Conservation (phyloP, 768 basidiomycete genomes). For the Chlorophyllum brunneum region DNA sequence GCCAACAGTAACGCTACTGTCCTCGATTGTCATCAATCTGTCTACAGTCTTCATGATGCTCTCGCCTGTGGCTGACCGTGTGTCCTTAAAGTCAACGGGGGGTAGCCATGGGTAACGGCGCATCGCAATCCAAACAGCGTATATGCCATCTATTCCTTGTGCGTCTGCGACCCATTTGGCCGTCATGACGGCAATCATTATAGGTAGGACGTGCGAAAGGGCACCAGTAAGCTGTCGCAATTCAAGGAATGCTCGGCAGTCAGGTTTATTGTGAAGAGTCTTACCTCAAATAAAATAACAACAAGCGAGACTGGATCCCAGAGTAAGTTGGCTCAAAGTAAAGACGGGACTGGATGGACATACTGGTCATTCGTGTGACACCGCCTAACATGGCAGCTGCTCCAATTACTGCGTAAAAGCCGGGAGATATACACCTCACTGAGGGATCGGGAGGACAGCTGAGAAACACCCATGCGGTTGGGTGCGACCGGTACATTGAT, state of each 20-base stretch:
- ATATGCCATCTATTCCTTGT: slow-evolving; percentile 65
- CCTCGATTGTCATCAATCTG: slow-evolving; percentile 49
- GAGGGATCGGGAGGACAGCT: slow-evolving; percentile 72
- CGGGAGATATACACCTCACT: slow-evolving; percentile 65
- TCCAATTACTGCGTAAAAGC: slow-evolving; percentile 75
- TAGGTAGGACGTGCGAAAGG: slow-evolving; percentile 75
- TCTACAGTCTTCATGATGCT: slow-evolving; percentile 54
- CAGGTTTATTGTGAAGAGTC: not conserved
- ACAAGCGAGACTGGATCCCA: slow-evolving; percentile 60
- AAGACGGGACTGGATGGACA: slow-evolving; percentile 18
- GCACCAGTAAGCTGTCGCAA: slow-evolving; percentile 63
- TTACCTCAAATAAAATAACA: slow-evolving; percentile 71
- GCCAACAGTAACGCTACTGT: slow-evolving; percentile 40
- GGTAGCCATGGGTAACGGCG: slow-evolving; percentile 69
- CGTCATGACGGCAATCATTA: slow-evolving; percentile 77
- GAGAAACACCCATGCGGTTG: slow-evolving; percentile 64
- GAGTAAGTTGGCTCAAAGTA: slow-evolving; percentile 5
- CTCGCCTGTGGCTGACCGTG: slow-evolving; percentile 53
- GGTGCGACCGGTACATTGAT: slow-evolving; percentile 61
- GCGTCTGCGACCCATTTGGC: slow-evolving; percentile 78
- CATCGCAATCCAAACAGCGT: slow-evolving; percentile 70
- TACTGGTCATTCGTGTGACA: slow-evolving; percentile 75
- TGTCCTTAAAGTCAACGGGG: slow-evolving; percentile 58
- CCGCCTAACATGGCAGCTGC: slow-evolving; percentile 75
- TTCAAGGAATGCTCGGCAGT: slow-evolving; percentile 1